These are phyloP conservation scores for Nakaseomyces glabratus DNA, from an alignment of 1,139 yeast genomes.

Conservation along the genomic window DNA sequence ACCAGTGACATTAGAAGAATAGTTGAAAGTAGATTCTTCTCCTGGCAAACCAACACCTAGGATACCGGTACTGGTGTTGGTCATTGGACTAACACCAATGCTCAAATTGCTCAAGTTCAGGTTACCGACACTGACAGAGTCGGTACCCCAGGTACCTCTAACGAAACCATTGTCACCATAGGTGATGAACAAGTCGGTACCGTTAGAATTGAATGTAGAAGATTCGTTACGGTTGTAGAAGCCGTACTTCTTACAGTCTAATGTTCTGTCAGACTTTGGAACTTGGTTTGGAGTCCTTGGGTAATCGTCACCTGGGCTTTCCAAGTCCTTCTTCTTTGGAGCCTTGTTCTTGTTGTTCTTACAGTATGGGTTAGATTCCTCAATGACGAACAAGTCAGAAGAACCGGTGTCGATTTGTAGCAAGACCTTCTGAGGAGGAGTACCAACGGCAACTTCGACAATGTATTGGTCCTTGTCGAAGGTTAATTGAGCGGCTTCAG, in stretches of 20 bases:
- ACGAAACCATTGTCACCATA: conserved; percentile 52
- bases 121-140: conserved; percentile 32
- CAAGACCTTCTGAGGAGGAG: conserved; percentile 42
- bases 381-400: conserved; percentile 58
- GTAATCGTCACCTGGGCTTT: neutral
- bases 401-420: conserved; percentile 66
- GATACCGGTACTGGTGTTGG: conserved; percentile 44
- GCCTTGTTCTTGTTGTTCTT: conserved; percentile 5
- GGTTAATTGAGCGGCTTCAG: neutral
- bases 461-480: conserved; percentile 25
- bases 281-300: conserved; percentile 9
- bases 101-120: conserved; percentile 36
- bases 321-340: neutral
- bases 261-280: conserved; percentile 14
- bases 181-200: conserved; percentile 35
- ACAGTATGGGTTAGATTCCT: conserved; percentile 22
- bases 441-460: conserved; percentile 38
- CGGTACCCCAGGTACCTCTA: conserved; percentile 47
- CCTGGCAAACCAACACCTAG: conserved; percentile 48
- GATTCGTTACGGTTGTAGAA: conserved; percentile 42
- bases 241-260: conserved; percentile 31
- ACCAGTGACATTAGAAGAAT: neutral
- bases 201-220: conserved; percentile 38
- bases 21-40: conserved; percentile 35
- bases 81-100: conserved; percentile 44